Evolutionary conservation across 768 basidiomycete species (phyloP), one percentile per base, ranked within the genome.

Genomic region (Paxillus ammoniavirescens): DNA sequence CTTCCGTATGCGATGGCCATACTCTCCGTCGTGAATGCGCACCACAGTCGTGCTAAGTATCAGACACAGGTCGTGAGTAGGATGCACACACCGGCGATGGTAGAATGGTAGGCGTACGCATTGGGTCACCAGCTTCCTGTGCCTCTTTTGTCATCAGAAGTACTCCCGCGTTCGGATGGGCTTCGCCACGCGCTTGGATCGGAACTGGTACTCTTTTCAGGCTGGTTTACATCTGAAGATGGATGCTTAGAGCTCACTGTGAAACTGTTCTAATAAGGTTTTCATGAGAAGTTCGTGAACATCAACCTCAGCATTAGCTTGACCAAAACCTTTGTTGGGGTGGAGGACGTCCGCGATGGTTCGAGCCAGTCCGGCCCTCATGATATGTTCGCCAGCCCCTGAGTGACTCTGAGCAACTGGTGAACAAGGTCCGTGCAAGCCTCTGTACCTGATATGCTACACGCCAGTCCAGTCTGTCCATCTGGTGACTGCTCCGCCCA

Each of bases 1-100:
- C 86, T 83, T 15, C 80, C 81, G 60, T 86, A 90, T 30, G 80
- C 89, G 50, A 92, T 74, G 0, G 90, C 87, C 89, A 93, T 91
- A 65, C 86, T 89, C 17, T 82, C 75, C 23, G 91, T 86, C 7
- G 91, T 92, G 70, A 92, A 93, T 38, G 83, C 88, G 63, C 90
- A 91, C 87, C 89, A 92, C 36, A 91, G 69, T 33, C 87, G 82
- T 30, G 79, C 89, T 88, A 42, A 26, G 43, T 8, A 33, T 45
- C 31, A 5, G 26, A 40, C 9, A 55, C 30, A 44, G 17, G 38
- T 44, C 14, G 2, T 46, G 42, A 45, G 51, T 12, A 26, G 42
- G 54, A 26, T 28, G 10, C 31, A 43, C 2, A 18, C 33, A 35
- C 30, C 13, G 13, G 28, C 6, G 14, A 21, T 18, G 14, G 23